Evolutionary conservation across 2,329 filamentous ascomycete genomes (phyloP), one percentile per base, ranked within the genome.

Genomic region (Sclerotinia trifoliorum): DNA sequence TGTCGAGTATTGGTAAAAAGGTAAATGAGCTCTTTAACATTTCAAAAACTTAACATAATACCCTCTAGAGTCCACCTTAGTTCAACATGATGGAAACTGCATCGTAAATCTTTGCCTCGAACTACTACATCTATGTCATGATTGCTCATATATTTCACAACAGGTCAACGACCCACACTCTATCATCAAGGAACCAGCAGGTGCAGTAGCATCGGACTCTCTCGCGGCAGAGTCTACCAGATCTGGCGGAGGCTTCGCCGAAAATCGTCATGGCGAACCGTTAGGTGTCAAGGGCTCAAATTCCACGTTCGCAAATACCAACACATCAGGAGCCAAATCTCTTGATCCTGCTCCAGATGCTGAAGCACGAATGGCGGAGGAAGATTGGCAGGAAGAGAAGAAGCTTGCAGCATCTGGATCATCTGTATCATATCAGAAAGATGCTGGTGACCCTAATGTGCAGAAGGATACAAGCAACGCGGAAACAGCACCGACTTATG

Each of bases 141-240:
- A 73, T 70, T 68, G 64, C 56, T 52, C 74, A 75, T 62, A 72
- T 71, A 66, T 67, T 46, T 21, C 56, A 70, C 39, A 5, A n/a
- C 65, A 87, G 82, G 84, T 86, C 70, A 79, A 79, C 24, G 78
- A 79, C 56, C 81, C 83, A 67, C 78, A 84, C 58, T 84, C 86
- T 39, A 67, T 75, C 0, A 74, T 83, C 69, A 77, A 81, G 21
- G 92, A 95, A 78, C 80, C 83, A 19, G 81, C 89, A 6, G 92
- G 92, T 65, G 74, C 82, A 35, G 83, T 94, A 1, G 80, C 84
- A 56, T 81, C 84, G 19, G 90, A 90, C 79, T 94, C 91, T 8
- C 87, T 96, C 6, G 92, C 92, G 15, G 89, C 87, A 69, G 89
- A 94, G 75, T 95, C 91, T 0, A 79, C 87, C 69, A 80, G 82